Base-by-base conservation (phyloP, 805 yeast genomes). In the Suhomyces kilbournensis region DNA sequence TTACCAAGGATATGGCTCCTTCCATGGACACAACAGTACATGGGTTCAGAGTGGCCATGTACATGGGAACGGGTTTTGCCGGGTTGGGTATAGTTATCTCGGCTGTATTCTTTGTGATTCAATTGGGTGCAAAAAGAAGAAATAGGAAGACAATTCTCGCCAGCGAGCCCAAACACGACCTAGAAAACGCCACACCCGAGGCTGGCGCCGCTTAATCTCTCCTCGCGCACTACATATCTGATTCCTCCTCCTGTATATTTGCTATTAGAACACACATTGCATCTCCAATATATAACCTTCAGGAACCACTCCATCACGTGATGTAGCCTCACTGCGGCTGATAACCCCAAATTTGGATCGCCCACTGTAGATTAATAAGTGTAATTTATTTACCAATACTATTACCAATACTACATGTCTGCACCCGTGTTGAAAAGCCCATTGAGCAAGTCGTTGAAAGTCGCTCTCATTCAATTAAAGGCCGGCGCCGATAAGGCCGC, bases 391-490 rank as follows among this genome's bases (percentile, higher is more conserved):
- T 28, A 26, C 34, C 6, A 12, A 12, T 14, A 30, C 34, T 30
- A 30, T 4, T 30, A 30, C n/a, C 10, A 8, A 35, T 22, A 22
- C 4, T 22, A 26, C 10, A 42, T 44, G 38, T 25, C 30, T 22
- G 22, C 43, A 20, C 48, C 66, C 12, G 66, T 65, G 5, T 60
- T 61, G 44, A 74, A 70, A 53, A 54, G 68, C 8, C 79, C 79
- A 35, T 69, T 86, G 51, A 58, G 81, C 17, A 81, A 84, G 62
- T 78, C 81, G 35, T 72, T 91, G 52, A 88, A 85, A 60, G 82
- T 94, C 5, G 99, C 97, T 0, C 75, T 94, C 52, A 73, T 94
- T 51, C 99, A 94, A 68, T 77, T 93, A 59, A 78, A 81, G 48
- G 90, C 96, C 1, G 89, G 92, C 1, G 82, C 88, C 0, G 92